These are phyloP conservation scores for Geosmithia putterillii DNA, from an alignment of 2,329 filamentous ascomycete genomes.

Conservation along the genomic window DNA sequence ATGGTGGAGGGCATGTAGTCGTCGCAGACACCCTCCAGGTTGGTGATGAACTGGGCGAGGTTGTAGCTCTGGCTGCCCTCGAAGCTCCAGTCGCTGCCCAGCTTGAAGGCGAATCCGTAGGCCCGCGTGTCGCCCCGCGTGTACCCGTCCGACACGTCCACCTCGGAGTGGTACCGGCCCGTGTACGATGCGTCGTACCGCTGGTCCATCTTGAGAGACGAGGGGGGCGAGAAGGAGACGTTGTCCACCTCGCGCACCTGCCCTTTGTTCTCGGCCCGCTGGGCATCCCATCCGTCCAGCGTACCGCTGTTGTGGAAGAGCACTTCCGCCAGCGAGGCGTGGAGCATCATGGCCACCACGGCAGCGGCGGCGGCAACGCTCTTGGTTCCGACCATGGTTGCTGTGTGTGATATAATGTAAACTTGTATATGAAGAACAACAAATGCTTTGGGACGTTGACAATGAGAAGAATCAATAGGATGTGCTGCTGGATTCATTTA, in stretches of 20 bases:
- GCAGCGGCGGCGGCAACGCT: constrained; percentile 5
- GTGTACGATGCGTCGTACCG: constrained; percentile 25
- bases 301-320: constrained; percentile 29
- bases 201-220: constrained; percentile 32
- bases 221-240: constrained; percentile 20
- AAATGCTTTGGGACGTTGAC: too few relatives aligned
- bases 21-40: constrained; percentile 21
- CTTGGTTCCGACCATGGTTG: constrained; percentile 5
- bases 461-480: too few relatives aligned
- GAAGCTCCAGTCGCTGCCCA: constrained; percentile 32
- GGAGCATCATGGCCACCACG: constrained; percentile 10
- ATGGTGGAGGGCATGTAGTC: constrained; percentile 35
- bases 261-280: constrained; percentile 26
- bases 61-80: constrained; percentile 27
- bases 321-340: constrained; percentile 16
- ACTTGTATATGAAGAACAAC: neutral
- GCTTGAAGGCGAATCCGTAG: constrained; percentile 39
- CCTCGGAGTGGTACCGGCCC: constrained; percentile 37
- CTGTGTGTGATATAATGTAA: neutral
- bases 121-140: constrained; percentile 28
- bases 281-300: constrained; percentile 24
- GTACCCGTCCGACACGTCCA: constrained; percentile 28
- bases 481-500: too few relatives aligned
- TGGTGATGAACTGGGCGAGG: constrained; percentile 35
- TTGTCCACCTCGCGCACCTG: constrained; percentile 27